Evolutionary conservation across 2,329 filamentous ascomycete species (phyloP), one percentile per base, ranked within the genome.

Genomic region (Penicillium sp.): DNA sequence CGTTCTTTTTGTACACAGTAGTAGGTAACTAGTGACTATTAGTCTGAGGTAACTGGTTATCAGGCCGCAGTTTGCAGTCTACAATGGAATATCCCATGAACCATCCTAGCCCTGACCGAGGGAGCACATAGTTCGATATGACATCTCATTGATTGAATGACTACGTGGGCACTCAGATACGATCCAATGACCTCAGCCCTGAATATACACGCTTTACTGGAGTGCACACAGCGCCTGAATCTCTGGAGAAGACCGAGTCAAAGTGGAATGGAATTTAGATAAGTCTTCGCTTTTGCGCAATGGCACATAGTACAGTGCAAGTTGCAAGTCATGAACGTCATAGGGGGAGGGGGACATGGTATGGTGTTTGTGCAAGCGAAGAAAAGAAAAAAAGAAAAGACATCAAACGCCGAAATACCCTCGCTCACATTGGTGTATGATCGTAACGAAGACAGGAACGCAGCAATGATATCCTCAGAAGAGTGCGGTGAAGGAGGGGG

Each of bases 331-430:
- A 39, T 53, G 47, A 53, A 53, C 47, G 41, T 53, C 50, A 50
- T 53, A 16, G 50, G 42, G 41, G 36, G 33, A 38, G 41, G 36
- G 33, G 35, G 28, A 52, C 38, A 46, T 47, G 42, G 35, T 44
- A 48, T 46, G 31, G 40, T 57, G 47, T 54, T 52, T 49, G 53
- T 50, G 53, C 53, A 53, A 38, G 50, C 38, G 46, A 27, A 27
- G 35, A 6, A 38, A 40, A 28, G 27, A 34, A 46, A 37, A 44
- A 38, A 30, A 29, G 31, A 48, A 37, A 44, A 38, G 29, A 31
- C 33, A 45, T 38, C 46, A 46, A 63, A 64, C 64, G 63, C 65
- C 65, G 42, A 3, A 63, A 61, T 59, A 65, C 62, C 63, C 61
- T 64, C 60, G 58, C 62, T 63, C 57, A 58, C 55, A 55, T 51